phyloP scores from a whole-genome alignment of 1,139 yeast genomes.

The Zhuliangozyma blackwelliae region DNA sequence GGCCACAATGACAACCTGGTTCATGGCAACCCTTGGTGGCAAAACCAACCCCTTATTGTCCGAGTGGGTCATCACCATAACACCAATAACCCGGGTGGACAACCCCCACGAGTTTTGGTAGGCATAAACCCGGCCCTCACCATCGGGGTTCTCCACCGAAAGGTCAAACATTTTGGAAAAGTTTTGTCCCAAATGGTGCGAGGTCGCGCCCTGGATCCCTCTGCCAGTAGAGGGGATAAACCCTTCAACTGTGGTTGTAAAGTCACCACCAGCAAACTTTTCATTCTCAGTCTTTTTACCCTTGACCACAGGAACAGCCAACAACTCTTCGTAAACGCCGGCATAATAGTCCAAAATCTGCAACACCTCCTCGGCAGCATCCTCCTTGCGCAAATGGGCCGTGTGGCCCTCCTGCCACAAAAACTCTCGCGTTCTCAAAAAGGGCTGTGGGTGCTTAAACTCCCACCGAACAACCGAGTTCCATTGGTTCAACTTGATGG shows the following conservation, averaged over 20 bases:
- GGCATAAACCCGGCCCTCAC: constrained; percentile 76
- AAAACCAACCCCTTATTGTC: constrained; percentile 97
- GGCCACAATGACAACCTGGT: constrained; percentile 89
- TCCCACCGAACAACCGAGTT: constrained; percentile 99
- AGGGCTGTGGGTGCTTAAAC: constrained; percentile 99
- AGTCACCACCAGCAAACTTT: constrained; percentile 96
- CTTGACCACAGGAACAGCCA: constrained; percentile 96
- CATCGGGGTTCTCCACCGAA: constrained; percentile 91
- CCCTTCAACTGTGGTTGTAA: constrained; percentile 95
- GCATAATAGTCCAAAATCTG: constrained; percentile 85
- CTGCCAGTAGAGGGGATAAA: constrained; percentile 98
- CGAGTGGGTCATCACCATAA: constrained; percentile 97
- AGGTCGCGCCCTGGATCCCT: constrained; percentile 99
- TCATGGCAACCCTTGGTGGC: constrained; percentile 95
- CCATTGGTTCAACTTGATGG: constrained; percentile 97
- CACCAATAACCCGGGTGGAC: constrained; percentile 98
- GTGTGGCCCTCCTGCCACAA: constrained; percentile 99
- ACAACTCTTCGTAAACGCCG: constrained; percentile 78
- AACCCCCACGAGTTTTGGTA: constrained; percentile 99
- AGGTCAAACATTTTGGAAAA: constrained; percentile 98
- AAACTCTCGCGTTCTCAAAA: constrained; percentile 97
- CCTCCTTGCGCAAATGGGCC: constrained; percentile 80
- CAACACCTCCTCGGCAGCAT: constrained; percentile 78
- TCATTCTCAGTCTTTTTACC: constrained; percentile 97
- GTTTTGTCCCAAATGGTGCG: constrained; percentile 97